These are phyloP conservation scores for Starmerella sirachaensis DNA, from an alignment of 805 yeast genomes.

Conservation along the genomic window DNA sequence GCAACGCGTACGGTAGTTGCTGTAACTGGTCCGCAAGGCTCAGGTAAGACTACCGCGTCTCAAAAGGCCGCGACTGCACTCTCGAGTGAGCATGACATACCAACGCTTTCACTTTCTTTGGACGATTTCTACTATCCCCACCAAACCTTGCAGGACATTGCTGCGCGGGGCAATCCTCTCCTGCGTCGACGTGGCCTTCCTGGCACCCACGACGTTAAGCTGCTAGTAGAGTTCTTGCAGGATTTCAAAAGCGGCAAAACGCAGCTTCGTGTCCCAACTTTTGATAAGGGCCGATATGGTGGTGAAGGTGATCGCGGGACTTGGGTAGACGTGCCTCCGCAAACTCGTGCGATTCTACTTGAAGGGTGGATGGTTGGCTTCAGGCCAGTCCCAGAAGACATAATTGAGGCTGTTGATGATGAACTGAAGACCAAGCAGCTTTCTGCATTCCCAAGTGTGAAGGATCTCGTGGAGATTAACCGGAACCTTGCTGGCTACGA, in stretches of 20 bases:
- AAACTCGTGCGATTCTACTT: conserved; percentile 55
- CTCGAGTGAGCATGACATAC: conserved; percentile 28
- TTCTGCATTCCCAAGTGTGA: conserved; percentile 17
- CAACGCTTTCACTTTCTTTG: conserved; percentile 44
- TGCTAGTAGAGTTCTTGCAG: conserved; percentile 32
- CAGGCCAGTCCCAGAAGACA: conserved; percentile 29
- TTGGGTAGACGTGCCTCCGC: conserved; percentile 16
- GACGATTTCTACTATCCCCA: conserved; percentile 78
- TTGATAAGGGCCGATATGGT: conserved; percentile 57
- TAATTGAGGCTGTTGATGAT: conserved; percentile 4
- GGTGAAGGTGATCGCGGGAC: conserved; percentile 70
- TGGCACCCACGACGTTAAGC: conserved; percentile 72
- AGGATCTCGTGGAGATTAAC: conserved; percentile 37
- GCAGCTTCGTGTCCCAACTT: conserved; percentile 43
- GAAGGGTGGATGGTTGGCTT: conserved; percentile 97
- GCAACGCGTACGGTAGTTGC: conserved; percentile 7
- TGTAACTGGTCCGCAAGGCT: conserved; percentile 31
- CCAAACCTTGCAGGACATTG: conserved; percentile 43
- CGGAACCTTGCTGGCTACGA: conserved; percentile 39
- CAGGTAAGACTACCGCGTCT: conserved; percentile 29
- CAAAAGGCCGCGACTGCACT: conserved; percentile 21
- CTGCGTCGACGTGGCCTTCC: conserved; percentile 79
- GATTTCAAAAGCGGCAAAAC: conserved; percentile 24
- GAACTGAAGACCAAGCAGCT: conserved; percentile 23
- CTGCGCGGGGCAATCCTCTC: conserved; percentile 38